Evolutionary conservation across 176 grass and related monocot species (phyloP), one percentile per base, ranked within the genome.

Genomic region (Canna indica): DNA sequence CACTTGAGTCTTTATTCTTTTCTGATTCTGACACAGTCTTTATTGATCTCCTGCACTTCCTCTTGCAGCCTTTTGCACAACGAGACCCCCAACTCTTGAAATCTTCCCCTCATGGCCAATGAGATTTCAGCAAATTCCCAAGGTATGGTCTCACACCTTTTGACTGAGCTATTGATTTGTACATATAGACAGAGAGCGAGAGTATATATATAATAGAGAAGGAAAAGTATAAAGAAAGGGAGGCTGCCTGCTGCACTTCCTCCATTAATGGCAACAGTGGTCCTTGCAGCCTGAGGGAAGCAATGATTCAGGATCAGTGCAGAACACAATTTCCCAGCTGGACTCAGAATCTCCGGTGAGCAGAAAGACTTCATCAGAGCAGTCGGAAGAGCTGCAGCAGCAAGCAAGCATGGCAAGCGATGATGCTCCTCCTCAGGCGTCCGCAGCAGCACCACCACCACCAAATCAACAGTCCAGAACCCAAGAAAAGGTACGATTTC

Each of bases 301-400:
- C 70, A 74, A 69, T 22, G 81, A 83, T 71, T 83, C 81, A 50
- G 81, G 75, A 36, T 83, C 81, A 8, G 81, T 48, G 25, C 81
- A 78, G 28, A 78, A 83, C 52, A 69, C 81, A 72, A 53, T 74
- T 27, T 82, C 80, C n/a, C 80, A 82, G 52, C 67, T 73, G 42
- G 80, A 82, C 32, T 72, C 80, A 34, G 80, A 82, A n/a, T 82
- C 80, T 5, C 75, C 75, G 12, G 75, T 73, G 65, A 83, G 81
- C 71, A 76, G 48, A 62, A 83, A 60, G 57, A 56, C 62, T 35
- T 66, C 70, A n/a, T 72, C 70, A 17, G 75, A 68, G 53, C 72
- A 68, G 75, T 74, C 68, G 35, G 67, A n/a, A 14, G 35, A 77
- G 47, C 64, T 34, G 59, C 59, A 68, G 35, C 59, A 68, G 35